Evolutionary conservation across 2,329 filamentous ascomycete species (phyloP).

Genomic region (Paracamarosporium sp.): DNA sequence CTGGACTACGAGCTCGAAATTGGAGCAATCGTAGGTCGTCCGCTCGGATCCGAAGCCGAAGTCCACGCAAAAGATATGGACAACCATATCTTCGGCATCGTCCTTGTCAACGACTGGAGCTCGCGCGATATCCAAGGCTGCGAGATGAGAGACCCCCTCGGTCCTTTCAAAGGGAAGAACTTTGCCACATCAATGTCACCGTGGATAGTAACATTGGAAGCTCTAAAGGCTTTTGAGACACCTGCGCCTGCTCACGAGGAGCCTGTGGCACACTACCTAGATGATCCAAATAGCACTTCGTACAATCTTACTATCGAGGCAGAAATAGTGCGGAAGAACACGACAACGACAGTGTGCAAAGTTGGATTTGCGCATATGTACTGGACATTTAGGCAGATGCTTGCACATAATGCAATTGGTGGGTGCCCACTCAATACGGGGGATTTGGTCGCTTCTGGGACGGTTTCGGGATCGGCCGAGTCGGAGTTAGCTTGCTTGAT

Average conservation of each 20-base stretch:
- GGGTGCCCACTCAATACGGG: constrained; percentile 51
- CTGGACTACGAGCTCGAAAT: constrained; percentile 61
- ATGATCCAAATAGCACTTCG: constrained; percentile 29
- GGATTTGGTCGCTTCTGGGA: constrained; percentile 54
- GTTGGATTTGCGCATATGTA: constrained; percentile 50
- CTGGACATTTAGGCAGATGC: constrained; percentile 55
- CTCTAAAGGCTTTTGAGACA: constrained; percentile 51
- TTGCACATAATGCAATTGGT: constrained; percentile 53
- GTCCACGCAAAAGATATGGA: constrained; percentile 52
- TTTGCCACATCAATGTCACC: constrained; percentile 67
- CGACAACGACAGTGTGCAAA: constrained; percentile 28
- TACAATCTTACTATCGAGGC: constrained; percentile 34
- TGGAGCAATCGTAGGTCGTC: constrained; percentile 53
- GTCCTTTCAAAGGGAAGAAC: constrained; percentile 67
- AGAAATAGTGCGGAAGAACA: constrained; percentile 26
- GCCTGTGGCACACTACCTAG: constrained; percentile 30
- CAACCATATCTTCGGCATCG: constrained; percentile 68
- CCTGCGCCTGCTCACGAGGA: constrained; percentile 26
- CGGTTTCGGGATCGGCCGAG: constrained; percentile 49
- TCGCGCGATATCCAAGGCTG: constrained; percentile 68
- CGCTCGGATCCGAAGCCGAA: constrained; percentile 46
- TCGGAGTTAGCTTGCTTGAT: constrained; percentile 52
- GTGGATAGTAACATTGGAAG: constrained; percentile 68
- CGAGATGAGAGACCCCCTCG: constrained; percentile 65
- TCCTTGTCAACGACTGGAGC: constrained; percentile 69